phyloP scores from a whole-genome alignment of 2,329 filamentous ascomycete species.

The Karstenula rhodostoma region DNA sequence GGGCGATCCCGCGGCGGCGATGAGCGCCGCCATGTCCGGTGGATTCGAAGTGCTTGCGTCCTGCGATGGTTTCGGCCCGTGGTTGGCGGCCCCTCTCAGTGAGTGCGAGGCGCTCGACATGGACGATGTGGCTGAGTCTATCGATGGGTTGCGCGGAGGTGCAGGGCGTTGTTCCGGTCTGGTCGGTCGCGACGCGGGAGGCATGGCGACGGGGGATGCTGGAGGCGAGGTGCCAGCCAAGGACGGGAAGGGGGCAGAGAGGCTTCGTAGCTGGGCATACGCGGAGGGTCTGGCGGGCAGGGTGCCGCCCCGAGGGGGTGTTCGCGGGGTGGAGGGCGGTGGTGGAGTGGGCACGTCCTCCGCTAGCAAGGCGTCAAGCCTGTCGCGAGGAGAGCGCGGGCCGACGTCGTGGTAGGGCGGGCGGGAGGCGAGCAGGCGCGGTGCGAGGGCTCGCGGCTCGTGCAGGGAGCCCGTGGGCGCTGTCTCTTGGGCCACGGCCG shows the following conservation, averaged over 20 bases:
- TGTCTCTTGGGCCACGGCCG: slow-evolving; percentile 14
- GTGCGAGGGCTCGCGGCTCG: slow-evolving; percentile 23
- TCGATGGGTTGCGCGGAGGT: slow-evolving; percentile 79
- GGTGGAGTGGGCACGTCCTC: slow-evolving; percentile 31
- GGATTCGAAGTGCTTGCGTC: slow-evolving; percentile 62
- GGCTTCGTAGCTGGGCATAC: slow-evolving; percentile 46
- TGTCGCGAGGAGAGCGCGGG: slow-evolving; percentile 49
- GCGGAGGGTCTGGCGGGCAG: slow-evolving; percentile 34
- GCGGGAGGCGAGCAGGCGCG: slow-evolving; percentile 20
- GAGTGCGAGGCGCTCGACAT: slow-evolving; percentile 51
- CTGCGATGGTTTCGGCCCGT: slow-evolving; percentile 65
- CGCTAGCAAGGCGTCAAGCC: slow-evolving; percentile 49
- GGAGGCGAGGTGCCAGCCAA: slow-evolving; percentile 43
- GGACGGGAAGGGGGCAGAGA: slow-evolving; percentile 45
- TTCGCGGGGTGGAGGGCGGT: slow-evolving; percentile 23
- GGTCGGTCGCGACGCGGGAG: slow-evolving; percentile 45
- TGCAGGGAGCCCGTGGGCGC: neutral
- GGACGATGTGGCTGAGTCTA: slow-evolving; percentile 88
- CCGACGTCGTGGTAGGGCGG: slow-evolving; percentile 37
- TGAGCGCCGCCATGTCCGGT: slow-evolving; percentile 80
- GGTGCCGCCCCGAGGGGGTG: slow-evolving; percentile 24
- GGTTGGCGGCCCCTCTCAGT: slow-evolving; percentile 64
- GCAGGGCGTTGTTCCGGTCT: slow-evolving; percentile 42
- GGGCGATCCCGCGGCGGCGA: slow-evolving; percentile 84
- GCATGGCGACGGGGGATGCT: slow-evolving; percentile 47